Evolutionary conservation across 371 early-diverging fungal genomes (phyloP).

Genomic region (Nosema muscidifuracis): DNA sequence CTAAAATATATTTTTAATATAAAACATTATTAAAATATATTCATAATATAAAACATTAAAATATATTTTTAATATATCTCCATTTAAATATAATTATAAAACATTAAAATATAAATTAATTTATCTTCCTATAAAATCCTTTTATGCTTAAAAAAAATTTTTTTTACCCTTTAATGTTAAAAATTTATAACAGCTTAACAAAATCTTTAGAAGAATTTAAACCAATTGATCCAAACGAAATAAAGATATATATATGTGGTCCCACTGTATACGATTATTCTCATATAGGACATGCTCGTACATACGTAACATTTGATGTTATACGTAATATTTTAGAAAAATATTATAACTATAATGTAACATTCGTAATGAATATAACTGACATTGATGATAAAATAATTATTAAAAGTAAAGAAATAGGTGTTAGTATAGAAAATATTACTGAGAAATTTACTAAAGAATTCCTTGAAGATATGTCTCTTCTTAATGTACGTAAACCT

Average conservation of each 20-base stretch:
- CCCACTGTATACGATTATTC: conserved; percentile 97
- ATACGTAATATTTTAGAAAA: conserved; percentile 84
- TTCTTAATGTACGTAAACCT: conserved; percentile 74
- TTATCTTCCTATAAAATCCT: neutral
- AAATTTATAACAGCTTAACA: conserved; percentile 46
- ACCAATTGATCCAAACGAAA: conserved; percentile 17
- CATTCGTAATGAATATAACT: conserved; percentile 94
- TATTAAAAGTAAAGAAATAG: conserved; percentile 53
- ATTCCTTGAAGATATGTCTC: conserved; percentile 87
- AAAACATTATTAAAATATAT: no score
- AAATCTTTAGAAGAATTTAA: conserved; percentile 44
- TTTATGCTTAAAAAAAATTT: conserved; percentile 4
- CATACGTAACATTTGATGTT: conserved; percentile 86
- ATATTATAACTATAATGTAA: conserved; percentile 86
- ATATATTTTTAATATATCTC: no score
- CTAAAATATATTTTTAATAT: no score
- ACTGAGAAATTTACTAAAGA: conserved; percentile 87
- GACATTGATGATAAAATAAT: conserved; percentile 93
- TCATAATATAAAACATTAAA: no score
- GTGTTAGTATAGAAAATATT: conserved; percentile 57
- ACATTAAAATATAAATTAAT: neutral
- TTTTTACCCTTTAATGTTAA: conserved; percentile 3
- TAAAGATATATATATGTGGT: conserved; percentile 71
- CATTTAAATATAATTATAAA: no score
- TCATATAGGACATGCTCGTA: conserved; percentile 95